A percentile compares a stretch with the other conserved stretches of the same genome.
Conservation (phyloP, 202 grass and related monocot species). For the Alloteropsis angusta region DNA sequence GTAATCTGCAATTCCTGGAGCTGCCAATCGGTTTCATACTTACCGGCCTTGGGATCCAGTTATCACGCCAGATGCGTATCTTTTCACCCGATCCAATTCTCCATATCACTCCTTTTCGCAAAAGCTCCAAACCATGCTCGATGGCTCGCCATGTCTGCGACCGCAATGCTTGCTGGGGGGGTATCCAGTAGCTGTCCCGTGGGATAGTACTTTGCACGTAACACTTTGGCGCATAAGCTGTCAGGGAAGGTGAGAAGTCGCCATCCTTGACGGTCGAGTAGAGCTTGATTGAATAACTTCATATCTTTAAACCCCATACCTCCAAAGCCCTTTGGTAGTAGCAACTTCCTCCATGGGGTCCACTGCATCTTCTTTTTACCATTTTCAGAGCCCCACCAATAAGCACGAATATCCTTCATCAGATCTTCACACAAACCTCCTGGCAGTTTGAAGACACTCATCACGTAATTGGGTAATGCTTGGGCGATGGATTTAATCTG, state of each 20-base stretch:
- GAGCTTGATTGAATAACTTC: no score
- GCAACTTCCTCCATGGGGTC: neutral
- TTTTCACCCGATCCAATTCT: no score
- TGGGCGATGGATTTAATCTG: neutral
- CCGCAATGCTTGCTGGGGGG: rapidly evolving
- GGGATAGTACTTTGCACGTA: neutral
- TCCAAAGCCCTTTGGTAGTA: neutral
- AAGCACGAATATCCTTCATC: neutral
- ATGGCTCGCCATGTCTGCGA: no score
- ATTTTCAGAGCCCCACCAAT: neutral
- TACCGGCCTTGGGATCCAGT: no score
- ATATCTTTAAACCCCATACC: neutral
- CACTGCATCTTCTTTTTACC: neutral
- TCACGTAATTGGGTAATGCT: neutral
- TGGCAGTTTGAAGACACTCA: neutral
- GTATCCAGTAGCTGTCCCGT: neutral
- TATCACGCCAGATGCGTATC: no score
- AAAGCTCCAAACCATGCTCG: no score
- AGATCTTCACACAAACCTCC: neutral
- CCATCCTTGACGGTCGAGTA: neutral
- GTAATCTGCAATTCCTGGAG: no score
- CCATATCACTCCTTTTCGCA: no score
- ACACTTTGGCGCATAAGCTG: neutral
- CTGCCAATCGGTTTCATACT: no score
- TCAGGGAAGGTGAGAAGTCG: neutral